A percentile compares a stretch with the other conserved stretches of the same genome.
phyloP scores from a whole-genome alignment of 208 protist species.

The Wallacemonas sp. region DNA sequence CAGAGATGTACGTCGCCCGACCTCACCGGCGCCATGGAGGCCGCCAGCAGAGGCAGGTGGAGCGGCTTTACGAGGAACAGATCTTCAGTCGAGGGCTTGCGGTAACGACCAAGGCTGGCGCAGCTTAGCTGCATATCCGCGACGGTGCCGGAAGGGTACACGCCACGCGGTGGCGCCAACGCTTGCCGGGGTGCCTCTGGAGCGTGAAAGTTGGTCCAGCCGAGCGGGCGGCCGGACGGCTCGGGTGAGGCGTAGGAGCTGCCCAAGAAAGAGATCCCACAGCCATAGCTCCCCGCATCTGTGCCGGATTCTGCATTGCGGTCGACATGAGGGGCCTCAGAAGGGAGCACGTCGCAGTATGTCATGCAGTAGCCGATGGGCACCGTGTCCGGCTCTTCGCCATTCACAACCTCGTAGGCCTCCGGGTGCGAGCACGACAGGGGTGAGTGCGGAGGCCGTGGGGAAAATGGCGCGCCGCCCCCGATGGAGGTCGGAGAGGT shows the following conservation, averaged over 20 bases:
- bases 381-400: slow-evolving; percentile 21
- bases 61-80: slow-evolving; percentile 66
- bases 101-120: slow-evolving; percentile 1
- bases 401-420: too few species aligned
- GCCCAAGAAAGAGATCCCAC: slow-evolving; percentile 9
- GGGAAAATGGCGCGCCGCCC: too few species aligned
- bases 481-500: too few species aligned
- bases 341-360: slow-evolving; percentile 56
- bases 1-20: slow-evolving; percentile 79
- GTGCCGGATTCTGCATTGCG: background rate
- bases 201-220: background rate
- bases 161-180: background rate
- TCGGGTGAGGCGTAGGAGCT: slow-evolving; percentile 1
- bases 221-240: background rate
- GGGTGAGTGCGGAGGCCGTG: too few species aligned
- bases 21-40: slow-evolving; percentile 40
- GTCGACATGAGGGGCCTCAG: background rate
- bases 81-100: slow-evolving; percentile 2
- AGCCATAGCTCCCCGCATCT: background rate
- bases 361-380: slow-evolving; percentile 70
- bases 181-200: background rate
- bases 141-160: background rate
- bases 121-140: slow-evolving; percentile 7
- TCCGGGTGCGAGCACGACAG: too few species aligned
- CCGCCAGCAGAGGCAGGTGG: slow-evolving; percentile 74